These are phyloP conservation scores for Colletotrichum sublineola DNA, from an alignment of 2,329 filamentous ascomycete genomes.

Conservation along the genomic window DNA sequence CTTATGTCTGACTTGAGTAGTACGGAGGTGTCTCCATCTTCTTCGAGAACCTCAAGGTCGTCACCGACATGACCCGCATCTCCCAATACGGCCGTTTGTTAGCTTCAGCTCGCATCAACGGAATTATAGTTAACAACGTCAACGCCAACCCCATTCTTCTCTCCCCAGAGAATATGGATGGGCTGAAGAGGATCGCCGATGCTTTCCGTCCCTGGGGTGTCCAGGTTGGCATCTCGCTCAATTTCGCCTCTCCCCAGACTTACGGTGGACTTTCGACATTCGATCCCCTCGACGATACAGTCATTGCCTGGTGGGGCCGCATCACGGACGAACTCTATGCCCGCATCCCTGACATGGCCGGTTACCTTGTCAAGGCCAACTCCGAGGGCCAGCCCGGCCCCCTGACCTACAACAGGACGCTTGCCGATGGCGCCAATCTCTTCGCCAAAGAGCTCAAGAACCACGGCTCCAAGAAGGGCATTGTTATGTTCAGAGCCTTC, in stretches of 20 bases:
- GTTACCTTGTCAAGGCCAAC: slow-evolving; percentile 79
- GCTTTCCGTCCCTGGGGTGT: slow-evolving; percentile 77
- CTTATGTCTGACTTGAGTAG: slow-evolving; percentile 16
- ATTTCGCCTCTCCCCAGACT: slow-evolving; percentile 74
- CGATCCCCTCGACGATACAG: slow-evolving; percentile 72
- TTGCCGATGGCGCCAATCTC: slow-evolving; percentile 76
- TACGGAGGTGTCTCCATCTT: slow-evolving; percentile 79
- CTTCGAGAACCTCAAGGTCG: slow-evolving; percentile 69
- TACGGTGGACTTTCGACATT: slow-evolving; percentile 71
- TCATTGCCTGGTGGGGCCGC: slow-evolving; percentile 73
- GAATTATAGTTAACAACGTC: slow-evolving; percentile 78
- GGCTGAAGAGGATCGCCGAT: slow-evolving; percentile 73
- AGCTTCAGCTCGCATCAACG: slow-evolving; percentile 76
- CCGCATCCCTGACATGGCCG: slow-evolving; percentile 74
- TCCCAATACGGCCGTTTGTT: slow-evolving; percentile 75
- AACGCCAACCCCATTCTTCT: slow-evolving; percentile 75
- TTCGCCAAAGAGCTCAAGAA: slow-evolving; percentile 72
- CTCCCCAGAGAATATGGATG: slow-evolving; percentile 68
- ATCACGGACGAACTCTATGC: slow-evolving; percentile 71
- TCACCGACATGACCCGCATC: slow-evolving; percentile 71
- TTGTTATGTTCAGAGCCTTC: slow-evolving; percentile 80
- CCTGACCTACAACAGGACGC: slow-evolving; percentile 76
- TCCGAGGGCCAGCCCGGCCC: slow-evolving; percentile 80
- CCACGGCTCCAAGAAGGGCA: slow-evolving; percentile 61
- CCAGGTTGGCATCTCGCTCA: slow-evolving; percentile 74